Evolutionary conservation across 1,284 basidiomycete genomes (phyloP).

Genomic region (Inonotus hispidus): DNA sequence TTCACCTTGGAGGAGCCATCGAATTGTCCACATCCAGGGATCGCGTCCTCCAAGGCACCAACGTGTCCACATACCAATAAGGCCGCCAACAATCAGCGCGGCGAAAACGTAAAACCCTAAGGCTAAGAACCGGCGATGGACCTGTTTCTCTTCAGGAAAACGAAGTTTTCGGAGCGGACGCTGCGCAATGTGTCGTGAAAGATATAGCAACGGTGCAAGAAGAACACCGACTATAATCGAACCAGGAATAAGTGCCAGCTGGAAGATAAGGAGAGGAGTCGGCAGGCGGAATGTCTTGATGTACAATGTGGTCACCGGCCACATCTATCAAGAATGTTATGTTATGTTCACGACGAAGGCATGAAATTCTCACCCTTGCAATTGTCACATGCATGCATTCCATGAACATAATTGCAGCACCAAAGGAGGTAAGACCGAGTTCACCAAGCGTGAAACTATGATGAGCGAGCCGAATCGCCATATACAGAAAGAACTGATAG

Average conservation of each 20-base stretch:
- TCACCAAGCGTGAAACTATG: conserved; percentile 95
- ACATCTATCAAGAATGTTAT: conserved; percentile 49
- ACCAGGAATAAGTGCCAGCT: conserved; percentile 90
- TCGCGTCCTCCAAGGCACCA: conserved; percentile 84
- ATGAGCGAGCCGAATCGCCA: conserved; percentile 85
- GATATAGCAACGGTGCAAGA: conserved; percentile 89
- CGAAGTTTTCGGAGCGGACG: conserved; percentile 85
- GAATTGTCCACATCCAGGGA: conserved; percentile 86
- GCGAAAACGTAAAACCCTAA: conserved; percentile 82
- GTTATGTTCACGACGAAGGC: conserved; percentile 6
- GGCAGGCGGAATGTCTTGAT: conserved; percentile 93
- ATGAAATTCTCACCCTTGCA: conserved; percentile 53
- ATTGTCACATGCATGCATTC: conserved; percentile 82
- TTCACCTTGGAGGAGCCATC: conserved; percentile 71
- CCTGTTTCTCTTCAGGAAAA: conserved; percentile 83
- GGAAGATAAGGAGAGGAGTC: conserved; percentile 88
- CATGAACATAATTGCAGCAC: conserved; percentile 82
- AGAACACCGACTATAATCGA: conserved; percentile 89
- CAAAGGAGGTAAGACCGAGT: conserved; percentile 81
- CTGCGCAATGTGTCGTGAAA: conserved; percentile 91
- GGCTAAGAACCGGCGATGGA: conserved; percentile 82
- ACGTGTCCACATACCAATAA: conserved; percentile 90
- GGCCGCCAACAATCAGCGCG: conserved; percentile 71
- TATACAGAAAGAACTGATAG: conserved; percentile 90
- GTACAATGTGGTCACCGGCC: conserved; percentile 75